phyloP scores from a whole-genome alignment of 352 stramenopile genomes.

The Pythium vanterpoolii region DNA sequence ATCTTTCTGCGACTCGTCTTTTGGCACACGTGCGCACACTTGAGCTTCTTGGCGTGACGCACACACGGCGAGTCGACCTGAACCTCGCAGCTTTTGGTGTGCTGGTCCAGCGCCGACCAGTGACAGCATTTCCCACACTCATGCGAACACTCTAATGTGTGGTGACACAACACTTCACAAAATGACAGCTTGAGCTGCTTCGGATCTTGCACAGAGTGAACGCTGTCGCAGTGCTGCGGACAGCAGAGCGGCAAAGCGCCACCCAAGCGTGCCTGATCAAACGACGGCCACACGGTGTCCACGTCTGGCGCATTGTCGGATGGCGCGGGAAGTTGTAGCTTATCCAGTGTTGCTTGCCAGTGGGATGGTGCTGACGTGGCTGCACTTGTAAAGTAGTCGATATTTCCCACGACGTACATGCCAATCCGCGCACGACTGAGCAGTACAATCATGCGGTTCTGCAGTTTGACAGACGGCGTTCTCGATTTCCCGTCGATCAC shows the following conservation, averaged over 20 bases:
- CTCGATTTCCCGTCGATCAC: slow-evolving; percentile 87
- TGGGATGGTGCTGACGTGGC: slow-evolving; percentile 38
- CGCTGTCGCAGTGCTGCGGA: slow-evolving; percentile 52
- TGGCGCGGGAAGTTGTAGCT: slow-evolving; percentile 39
- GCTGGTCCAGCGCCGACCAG: slow-evolving; percentile 45
- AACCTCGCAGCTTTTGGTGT: slow-evolving; percentile 59
- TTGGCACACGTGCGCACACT: slow-evolving; percentile 50
- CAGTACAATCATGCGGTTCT: slow-evolving; percentile 89
- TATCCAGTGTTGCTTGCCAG: slow-evolving; percentile 70
- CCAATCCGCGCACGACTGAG: slow-evolving; percentile 81
- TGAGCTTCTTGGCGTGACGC: slow-evolving; percentile 44
- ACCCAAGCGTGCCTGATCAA: slow-evolving; percentile 46
- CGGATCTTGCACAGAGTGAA: slow-evolving; percentile 19
- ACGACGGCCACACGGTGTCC: slow-evolving; percentile 32
- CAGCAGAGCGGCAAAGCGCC: slow-evolving; percentile 72
- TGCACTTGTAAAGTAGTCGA: slow-evolving; percentile 62
- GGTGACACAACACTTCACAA: slow-evolving; percentile 65
- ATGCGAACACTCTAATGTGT: slow-evolving; percentile 61
- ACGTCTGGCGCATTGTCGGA: slow-evolving; percentile 33
- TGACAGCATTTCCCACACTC: slow-evolving; percentile 68
- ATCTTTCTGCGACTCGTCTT: slow-evolving; percentile 26
- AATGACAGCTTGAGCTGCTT: slow-evolving; percentile 56
- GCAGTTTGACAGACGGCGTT: slow-evolving; percentile 86
- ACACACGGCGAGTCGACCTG: slow-evolving; percentile 63
- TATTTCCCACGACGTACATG: slow-evolving; percentile 85